Percentiles rank a stretch among this genome's conserved stretches.
Conservation (phyloP, 495 filamentous ascomycete genomes). For the Penicillium cosmopolitanum region DNA sequence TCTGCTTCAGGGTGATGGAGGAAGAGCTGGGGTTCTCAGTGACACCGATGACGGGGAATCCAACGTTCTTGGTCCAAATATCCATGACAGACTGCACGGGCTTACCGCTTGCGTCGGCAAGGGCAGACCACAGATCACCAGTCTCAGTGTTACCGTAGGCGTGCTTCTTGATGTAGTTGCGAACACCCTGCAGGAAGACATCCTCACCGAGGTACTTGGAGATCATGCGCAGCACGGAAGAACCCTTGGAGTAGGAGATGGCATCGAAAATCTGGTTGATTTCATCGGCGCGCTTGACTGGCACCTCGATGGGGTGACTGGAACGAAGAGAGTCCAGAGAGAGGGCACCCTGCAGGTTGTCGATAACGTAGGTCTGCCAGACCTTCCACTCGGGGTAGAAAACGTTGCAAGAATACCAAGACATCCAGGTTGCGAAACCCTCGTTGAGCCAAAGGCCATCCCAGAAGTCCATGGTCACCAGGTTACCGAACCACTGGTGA, state of each 20-base stretch:
- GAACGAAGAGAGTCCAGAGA: constrained; percentile 88
- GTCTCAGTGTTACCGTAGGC: constrained; percentile 79
- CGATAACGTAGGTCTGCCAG: constrained; percentile 94
- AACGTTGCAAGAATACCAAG: constrained; percentile 60
- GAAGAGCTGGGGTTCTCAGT: constrained; percentile 52
- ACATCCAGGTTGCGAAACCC: constrained; percentile 94
- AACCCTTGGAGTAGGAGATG: constrained; percentile 97
- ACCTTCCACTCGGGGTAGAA: constrained; percentile 99
- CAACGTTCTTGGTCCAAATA: constrained; percentile 71
- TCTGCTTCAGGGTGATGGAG: constrained; percentile 63
- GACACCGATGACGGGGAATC: constrained; percentile 67
- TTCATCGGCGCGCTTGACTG: constrained; percentile 91
- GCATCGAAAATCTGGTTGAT: constrained; percentile 99
- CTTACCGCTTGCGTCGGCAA: constrained; percentile 90
- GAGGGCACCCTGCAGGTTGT: constrained; percentile 85
- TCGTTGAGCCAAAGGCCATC: constrained; percentile 98
- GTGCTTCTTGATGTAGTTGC: constrained; percentile 92
- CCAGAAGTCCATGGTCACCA: constrained; percentile 99
- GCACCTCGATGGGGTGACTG: constrained; percentile 96
- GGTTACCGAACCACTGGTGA: constrained; percentile 98
- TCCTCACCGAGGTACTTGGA: constrained; percentile 94
- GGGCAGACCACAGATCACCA: constrained; percentile 85
- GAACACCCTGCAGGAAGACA: constrained; percentile 88
- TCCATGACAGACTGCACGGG: constrained; percentile 76
- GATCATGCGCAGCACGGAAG: constrained; percentile 95